Conservation (phyloP, 2,329 filamentous ascomycete species). For the Arthrobotrys pseudoclavata region DNA sequence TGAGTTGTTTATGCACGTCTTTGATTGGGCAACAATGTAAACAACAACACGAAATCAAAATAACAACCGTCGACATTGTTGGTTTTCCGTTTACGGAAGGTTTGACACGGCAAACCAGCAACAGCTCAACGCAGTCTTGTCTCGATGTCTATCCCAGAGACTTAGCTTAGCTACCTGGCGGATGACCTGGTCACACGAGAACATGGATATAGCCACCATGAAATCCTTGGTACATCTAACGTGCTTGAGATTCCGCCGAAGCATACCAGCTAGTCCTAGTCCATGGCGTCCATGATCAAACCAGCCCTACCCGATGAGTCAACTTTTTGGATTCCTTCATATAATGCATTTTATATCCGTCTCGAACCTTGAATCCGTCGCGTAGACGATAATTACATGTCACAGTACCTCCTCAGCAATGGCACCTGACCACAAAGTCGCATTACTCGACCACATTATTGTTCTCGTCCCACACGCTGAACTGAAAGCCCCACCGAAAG, state of each 20-base stretch:
- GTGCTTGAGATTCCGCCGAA: background rate
- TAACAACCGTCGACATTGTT: constrained; percentile 44
- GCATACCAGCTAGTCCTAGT: background rate
- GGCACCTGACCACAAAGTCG: constrained; percentile 61
- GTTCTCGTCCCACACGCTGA: constrained; percentile 72
- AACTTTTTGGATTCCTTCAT: constrained; percentile 33
- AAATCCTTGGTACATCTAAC: constrained; percentile 9
- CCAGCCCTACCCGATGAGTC: constrained; percentile 44
- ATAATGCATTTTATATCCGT: constrained; percentile 6
- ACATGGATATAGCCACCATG: constrained; percentile 22
- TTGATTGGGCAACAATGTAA: constrained; percentile 58
- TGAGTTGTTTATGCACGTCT: constrained; percentile 52
- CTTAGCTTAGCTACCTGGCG: background rate
- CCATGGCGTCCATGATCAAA: no score
- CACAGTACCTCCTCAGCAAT: constrained; percentile 32
- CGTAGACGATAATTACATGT: constrained; percentile 17
- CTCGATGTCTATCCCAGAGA: background rate
- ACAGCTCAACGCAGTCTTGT: constrained; percentile 30
- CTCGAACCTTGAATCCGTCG: background rate
- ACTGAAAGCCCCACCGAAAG: constrained; percentile 69
- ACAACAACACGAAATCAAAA: constrained; percentile 57
- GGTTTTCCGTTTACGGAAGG: constrained; percentile 40
- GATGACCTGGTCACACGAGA: constrained; percentile 45
- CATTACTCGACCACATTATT: constrained; percentile 74
- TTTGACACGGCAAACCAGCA: constrained; percentile 38